These are phyloP conservation scores for Daldinia concentrica DNA, from an alignment of 495 filamentous ascomycete genomes.

Conservation along the genomic window DNA sequence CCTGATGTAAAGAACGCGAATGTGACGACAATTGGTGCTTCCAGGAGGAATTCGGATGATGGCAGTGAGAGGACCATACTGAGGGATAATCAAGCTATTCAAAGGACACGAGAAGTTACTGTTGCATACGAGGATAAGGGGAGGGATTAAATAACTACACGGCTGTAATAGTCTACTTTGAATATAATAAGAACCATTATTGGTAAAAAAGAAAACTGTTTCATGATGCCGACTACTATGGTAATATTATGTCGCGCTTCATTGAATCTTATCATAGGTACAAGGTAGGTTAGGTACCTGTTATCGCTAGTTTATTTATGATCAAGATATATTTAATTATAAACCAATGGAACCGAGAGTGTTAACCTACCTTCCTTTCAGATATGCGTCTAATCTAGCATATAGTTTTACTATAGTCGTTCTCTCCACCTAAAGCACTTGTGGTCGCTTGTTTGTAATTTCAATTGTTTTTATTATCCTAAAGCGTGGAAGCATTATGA, in stretches of 20 bases:
- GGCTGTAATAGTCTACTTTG: not conserved
- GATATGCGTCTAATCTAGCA: too few species aligned
- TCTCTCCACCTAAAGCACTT: too few species aligned
- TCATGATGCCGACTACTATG: not conserved
- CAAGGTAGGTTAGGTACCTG: too few species aligned
- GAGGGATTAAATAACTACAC: not conserved
- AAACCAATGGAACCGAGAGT: too few species aligned
- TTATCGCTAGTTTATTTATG: too few species aligned
- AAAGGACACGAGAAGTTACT: conserved; percentile 22
- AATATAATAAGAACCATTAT: not conserved
- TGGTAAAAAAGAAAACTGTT: not conserved
- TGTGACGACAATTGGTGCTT: conserved; percentile 12
- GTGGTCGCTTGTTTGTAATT: too few species aligned
- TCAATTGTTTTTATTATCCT: too few species aligned
- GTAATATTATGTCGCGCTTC: not conserved
- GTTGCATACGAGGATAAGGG: conserved; percentile 15
- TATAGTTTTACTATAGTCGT: too few species aligned
- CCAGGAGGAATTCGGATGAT: not conserved
- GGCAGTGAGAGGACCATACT: conserved; percentile 21
- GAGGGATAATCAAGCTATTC: conserved; percentile 7
- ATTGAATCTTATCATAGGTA: not conserved
- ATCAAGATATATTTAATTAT: too few species aligned
- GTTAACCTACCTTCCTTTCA: too few species aligned
- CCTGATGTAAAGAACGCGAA: conserved; percentile 16
- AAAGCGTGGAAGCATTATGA: too few species aligned